Conservation (phyloP, 177 flowering plant species). For the Vitis hybrid region DNA sequence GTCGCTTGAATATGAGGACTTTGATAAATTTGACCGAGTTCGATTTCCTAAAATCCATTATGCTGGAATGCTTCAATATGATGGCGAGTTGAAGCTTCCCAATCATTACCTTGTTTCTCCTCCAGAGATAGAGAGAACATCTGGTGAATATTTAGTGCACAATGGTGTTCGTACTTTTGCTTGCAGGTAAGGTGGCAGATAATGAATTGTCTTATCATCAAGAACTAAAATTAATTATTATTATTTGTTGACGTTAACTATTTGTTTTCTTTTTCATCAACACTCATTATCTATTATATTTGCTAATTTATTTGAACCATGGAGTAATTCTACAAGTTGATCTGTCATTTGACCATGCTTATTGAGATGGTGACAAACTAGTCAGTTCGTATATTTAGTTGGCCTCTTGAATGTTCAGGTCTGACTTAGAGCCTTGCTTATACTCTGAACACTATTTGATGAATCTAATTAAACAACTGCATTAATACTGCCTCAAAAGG, state of each 20-base stretch:
- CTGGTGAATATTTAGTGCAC: slow-evolving; percentile 91
- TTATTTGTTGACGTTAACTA: neutral
- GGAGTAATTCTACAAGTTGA: neutral
- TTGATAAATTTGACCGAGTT: slow-evolving; percentile 89
- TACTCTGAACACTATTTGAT: neutral
- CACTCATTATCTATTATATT: neutral
- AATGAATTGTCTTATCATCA: neutral
- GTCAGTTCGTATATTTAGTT: neutral
- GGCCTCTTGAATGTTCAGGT: neutral
- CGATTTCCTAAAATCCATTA: slow-evolving; percentile 87
- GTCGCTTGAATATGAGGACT: slow-evolving; percentile 85
- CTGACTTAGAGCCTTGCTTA: neutral
- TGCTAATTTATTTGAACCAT: neutral
- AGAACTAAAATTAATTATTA: neutral
- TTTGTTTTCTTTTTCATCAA: neutral
- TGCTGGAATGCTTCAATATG: slow-evolving; percentile 99
- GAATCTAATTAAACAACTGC: neutral
- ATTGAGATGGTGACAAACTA: too few species aligned
- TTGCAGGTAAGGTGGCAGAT: slow-evolving; percentile 64
- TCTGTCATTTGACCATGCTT: neutral
- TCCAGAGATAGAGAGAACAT: slow-evolving; percentile 96
- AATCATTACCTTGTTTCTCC: slow-evolving; percentile 83
- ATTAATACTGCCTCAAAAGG: too few species aligned
- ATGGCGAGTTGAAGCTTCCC: slow-evolving; percentile 96
- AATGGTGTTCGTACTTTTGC: slow-evolving; percentile 95